Conservation (phyloP, 306 rosid species). For the Sindora glabra region DNA sequence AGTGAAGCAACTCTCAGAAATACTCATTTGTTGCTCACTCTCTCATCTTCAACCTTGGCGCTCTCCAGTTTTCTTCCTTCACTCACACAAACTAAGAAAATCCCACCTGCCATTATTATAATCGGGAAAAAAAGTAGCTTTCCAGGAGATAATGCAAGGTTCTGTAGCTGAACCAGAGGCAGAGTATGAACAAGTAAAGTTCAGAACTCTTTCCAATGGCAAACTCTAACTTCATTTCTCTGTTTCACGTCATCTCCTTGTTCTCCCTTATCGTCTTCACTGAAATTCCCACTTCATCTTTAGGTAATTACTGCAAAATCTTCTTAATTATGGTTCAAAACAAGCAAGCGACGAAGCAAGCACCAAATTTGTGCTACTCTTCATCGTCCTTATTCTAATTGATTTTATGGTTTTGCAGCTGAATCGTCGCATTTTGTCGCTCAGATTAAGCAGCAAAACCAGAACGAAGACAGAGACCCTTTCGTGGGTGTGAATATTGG, state of each 20-base stretch:
- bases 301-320: slow-evolving; percentile 26
- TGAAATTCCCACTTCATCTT: not conserved
- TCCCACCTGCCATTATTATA: not conserved
- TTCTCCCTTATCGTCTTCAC: slow-evolving; percentile 2
- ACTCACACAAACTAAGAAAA: slow-evolving; percentile 4
- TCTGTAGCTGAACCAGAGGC: slow-evolving; percentile 41
- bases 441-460: slow-evolving; percentile 11
- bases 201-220: slow-evolving; percentile 47
- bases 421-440: not conserved
- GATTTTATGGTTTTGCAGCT: slow-evolving; percentile 22
- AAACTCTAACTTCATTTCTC: slow-evolving; percentile 19
- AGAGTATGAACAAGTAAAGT: slow-evolving; percentile 45
- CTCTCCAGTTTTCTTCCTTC: not conserved
- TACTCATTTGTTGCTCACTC: not conserved
- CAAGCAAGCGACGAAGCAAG: not conserved
- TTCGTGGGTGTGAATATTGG: slow-evolving; percentile 81
- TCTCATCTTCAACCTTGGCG: not conserved
- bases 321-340: too few species aligned
- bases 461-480: slow-evolving; percentile 35
- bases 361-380: too few species aligned
- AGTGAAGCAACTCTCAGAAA: not conserved
- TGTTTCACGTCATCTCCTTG: slow-evolving; percentile 1
- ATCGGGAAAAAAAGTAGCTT: not conserved
- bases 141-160: slow-evolving; percentile 67
- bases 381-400: not conserved